phyloP scores from a whole-genome alignment of 495 filamentous ascomycete species.

The Penicillium coprophilum region DNA sequence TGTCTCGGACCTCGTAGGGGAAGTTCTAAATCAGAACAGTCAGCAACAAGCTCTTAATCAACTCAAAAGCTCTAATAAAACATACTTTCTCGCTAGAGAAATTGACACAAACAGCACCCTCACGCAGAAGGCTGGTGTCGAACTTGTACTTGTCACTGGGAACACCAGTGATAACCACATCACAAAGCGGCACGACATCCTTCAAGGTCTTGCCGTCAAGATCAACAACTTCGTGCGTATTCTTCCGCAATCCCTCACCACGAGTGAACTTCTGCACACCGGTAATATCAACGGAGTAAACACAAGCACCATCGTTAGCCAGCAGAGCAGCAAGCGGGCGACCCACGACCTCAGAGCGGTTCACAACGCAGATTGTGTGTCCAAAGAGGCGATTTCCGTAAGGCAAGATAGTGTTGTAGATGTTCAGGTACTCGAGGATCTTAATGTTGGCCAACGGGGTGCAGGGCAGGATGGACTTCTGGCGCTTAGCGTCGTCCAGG shows the following conservation, averaged over 20 bases:
- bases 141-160: slow-evolving; percentile 85
- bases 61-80: neutral
- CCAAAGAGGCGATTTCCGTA: slow-evolving; percentile 93
- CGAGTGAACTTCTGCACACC: slow-evolving; percentile 91
- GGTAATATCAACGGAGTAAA: slow-evolving; percentile 91
- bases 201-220: slow-evolving; percentile 71
- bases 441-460: slow-evolving; percentile 95
- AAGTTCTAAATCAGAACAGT: slow-evolving; percentile 64
- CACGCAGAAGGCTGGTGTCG: slow-evolving; percentile 72
- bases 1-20: slow-evolving; percentile 79
- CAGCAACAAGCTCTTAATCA: slow-evolving; percentile 8
- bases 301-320: slow-evolving; percentile 92
- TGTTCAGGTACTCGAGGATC: slow-evolving; percentile 88
- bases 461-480: slow-evolving; percentile 92
- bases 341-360: slow-evolving; percentile 92
- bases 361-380: slow-evolving; percentile 89
- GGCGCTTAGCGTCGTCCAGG: slow-evolving; percentile 73
- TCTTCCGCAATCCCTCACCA: slow-evolving; percentile 77
- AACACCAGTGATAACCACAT: slow-evolving; percentile 95
- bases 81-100: slow-evolving; percentile 86
- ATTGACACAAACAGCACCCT: slow-evolving; percentile 94
- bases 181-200: slow-evolving; percentile 79
- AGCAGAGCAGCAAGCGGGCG: slow-evolving; percentile 90
- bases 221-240: slow-evolving; percentile 79
- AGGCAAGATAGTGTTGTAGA: slow-evolving; percentile 95